phyloP scores from a whole-genome alignment of 805 yeast genomes.

The Pichia occidentalis region DNA sequence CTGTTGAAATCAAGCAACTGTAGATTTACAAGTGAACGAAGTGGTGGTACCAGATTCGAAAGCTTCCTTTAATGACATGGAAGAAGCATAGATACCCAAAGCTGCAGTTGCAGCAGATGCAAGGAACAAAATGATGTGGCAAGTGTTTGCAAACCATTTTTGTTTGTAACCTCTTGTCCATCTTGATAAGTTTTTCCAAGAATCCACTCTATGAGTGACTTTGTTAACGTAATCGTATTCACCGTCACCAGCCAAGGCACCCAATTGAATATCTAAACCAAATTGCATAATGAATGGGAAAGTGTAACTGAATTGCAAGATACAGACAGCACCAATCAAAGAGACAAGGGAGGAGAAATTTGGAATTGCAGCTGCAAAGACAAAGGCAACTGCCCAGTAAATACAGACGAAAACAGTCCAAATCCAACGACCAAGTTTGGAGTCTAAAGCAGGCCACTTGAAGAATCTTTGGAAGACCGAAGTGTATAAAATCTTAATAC shows the following conservation, averaged over 20 bases:
- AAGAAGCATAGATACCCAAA: slow-evolving; percentile 9
- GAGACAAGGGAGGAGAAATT: slow-evolving; percentile 33
- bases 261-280: slow-evolving; percentile 9
- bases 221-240: slow-evolving; percentile 7
- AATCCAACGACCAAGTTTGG: slow-evolving; percentile 29
- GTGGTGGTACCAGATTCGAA: slow-evolving; percentile 6
- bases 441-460: slow-evolving; percentile 29
- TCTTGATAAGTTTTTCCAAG: slow-evolving; percentile 8
- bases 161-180: slow-evolving; percentile 11
- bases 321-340: slow-evolving; percentile 39
- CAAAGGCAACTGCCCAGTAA: slow-evolving; percentile 40
- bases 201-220: slow-evolving; percentile 7
- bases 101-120: slow-evolving; percentile 10
- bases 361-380: slow-evolving; percentile 40
- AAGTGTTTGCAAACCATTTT: slow-evolving; percentile 9
- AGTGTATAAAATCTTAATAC: slow-evolving; percentile 38
- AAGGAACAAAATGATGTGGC: slow-evolving; percentile 6
- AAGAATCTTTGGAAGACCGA: slow-evolving; percentile 31
- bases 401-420: slow-evolving; percentile 33
- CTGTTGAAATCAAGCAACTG: slow-evolving; percentile 5
- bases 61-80: slow-evolving; percentile 8
- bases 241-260: slow-evolving; percentile 9
- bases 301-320: slow-evolving; percentile 40
- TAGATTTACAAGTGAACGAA: slow-evolving; percentile 10
- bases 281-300: slow-evolving; percentile 29